Evolutionary conservation across 2,329 filamentous ascomycete genomes (phyloP), one percentile per base, ranked within the genome.

Genomic region (Madurella mycetomatis): DNA sequence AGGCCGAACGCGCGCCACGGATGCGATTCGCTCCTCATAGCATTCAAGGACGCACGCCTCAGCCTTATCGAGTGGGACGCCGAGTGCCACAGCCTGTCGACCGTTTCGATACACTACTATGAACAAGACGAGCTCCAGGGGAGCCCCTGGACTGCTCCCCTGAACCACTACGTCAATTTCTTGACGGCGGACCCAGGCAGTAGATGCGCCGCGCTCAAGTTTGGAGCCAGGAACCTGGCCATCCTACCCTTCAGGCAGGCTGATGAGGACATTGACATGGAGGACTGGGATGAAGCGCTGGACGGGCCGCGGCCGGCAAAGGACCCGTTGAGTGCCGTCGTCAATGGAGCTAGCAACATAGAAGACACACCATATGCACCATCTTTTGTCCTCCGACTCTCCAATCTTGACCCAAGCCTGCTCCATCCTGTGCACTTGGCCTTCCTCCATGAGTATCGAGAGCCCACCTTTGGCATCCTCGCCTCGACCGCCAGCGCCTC

Each of bases 101-200:
- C 92, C 50, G 83, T 94, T 59, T 97, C 92, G 49, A 92, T 99
- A 65, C 94, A 99, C 75, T 97, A 92, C 77, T 99, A 97, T 73
- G 94, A 99, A 71, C 89, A 94, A 69, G 92, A 96, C 67, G 92
- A 96, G 67, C 77, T 92, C 58, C 84, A 87, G 61, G 85, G 87
- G 50, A 87, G 84, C 59, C 92, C 92, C 0, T 96, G 91, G 87
- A 85, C 87, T 48, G 81, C 87, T 49, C 82, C 87, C 52, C 74
- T 95, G 65, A 84, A 83, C 67, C 83, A 88, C 59, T 90, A 87
- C 68, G 81, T 85, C 70, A 96, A 88, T 69, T 88, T 88, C 64
- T 76, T 99, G 65, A 87, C 87, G 47, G 89, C 92, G 55, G 94
- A 99, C 66, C 92, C 94, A 1, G 87, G 87, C 63, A 96, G 90